Base-by-base conservation (phyloP, 331 rosid genomes). In the Ulmus americana region DNA sequence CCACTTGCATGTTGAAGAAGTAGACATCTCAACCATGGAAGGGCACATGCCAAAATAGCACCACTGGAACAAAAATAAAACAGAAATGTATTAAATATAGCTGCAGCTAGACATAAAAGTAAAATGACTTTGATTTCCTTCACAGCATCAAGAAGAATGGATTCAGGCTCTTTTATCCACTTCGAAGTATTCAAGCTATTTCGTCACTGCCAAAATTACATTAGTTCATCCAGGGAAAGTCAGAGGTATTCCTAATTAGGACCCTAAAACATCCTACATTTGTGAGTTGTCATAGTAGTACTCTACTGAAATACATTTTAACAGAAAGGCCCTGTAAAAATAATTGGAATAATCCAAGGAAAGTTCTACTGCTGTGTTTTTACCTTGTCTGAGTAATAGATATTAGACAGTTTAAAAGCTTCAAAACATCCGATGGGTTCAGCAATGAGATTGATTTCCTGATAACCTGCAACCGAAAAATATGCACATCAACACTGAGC, bases 1-100 rank as follows among this genome's bases (percentile, higher is more conserved):
- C 79, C 85, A 59, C 86, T 87, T 18, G 95, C 76, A 70, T 90
- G 97, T 51, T 82, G 86, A 57, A 90, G 82, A 64, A 82, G 88
- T 18, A 90, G 78, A 71, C 76, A 74, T 68, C 81, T 79, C 47
- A 87, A 70, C 95, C 95, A 87, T 39, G 94, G 94, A 79, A 87
- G 82, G 15, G 90, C 84, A 57, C 88, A 83, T 28, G 76, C 88
- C 84, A 87, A 78, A 75, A 85, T 79, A 57, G 95, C 94, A 63
- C 97, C 94, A 76, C 88, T 83, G 55, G 12, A 66, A 22, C 16
- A 18, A 67, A 49, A 63, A 15, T 7, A 57, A 8, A 3, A 28
- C 4, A 28, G 35, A 28, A 28, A 28, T 28, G 35, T 28, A 28
- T 2, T 28, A 28, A 28, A 28, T 28, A 28, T 28, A 28, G 35